Base-by-base conservation (phyloP, 495 filamentous ascomycete genomes). In the Daldinia caldariorum region DNA sequence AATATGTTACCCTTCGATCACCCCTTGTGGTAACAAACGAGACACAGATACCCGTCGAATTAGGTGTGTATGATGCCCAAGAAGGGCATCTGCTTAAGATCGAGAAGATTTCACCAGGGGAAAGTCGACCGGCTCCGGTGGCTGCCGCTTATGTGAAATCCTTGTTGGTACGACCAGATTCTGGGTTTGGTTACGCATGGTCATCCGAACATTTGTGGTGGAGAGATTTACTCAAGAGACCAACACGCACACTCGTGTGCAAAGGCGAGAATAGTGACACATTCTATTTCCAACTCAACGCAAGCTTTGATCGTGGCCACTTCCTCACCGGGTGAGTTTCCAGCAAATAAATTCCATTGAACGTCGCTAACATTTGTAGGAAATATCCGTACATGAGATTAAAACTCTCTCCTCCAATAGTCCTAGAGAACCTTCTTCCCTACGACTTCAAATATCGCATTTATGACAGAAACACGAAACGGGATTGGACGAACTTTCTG, bases 371-470 rank as follows among this genome's bases (percentile, higher is more conserved):
- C 72, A 12, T 41, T 58, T n/a, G 51, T 57, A 91, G 88, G 67
- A 84, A 89, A 63, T 99, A 99, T 76, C 95, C 95, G 4, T 95
- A 97, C 77, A 98, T 98, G 96, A 88, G 89, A 60, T 82, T 99
- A 51, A 90, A 92, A 61, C 87, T 99, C 26, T 94, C 91, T 26
- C 94, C 95, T 14, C 95, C 95, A 0, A 87, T 99, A 50, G 94
- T 97, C 70, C 84, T 99, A 12, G 94, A 99, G 76, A 99, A 99
- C 74, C 83, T 99, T 29, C 84, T 99, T 29, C 95, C 95, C 0
- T 97, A 91, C 73, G 96, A 98, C 80, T 99, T 99, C 90, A 98
- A 98, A 78, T 98, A 98, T 77, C 88, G 94, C 59, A 97, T 99
- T 22, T 97, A 97, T 74, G 95, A 99, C 81, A 97, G 94, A 82